phyloP scores from a whole-genome alignment of 352 stramenopile species.

The Globisporangium cylindrosporum region DNA sequence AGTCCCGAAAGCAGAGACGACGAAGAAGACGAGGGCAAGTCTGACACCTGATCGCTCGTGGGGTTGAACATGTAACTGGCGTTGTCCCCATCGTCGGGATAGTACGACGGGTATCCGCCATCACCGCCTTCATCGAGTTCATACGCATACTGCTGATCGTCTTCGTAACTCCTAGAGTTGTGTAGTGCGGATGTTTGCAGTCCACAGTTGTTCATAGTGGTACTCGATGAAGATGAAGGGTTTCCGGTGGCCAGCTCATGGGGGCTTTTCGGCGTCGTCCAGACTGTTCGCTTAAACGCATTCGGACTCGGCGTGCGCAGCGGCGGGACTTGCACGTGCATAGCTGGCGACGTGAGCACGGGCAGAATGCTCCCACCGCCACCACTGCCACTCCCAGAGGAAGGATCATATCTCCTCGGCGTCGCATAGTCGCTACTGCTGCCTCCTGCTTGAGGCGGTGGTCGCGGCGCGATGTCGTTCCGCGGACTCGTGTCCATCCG shows the following conservation, averaged over 20 bases:
- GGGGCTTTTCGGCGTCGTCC: slow-evolving; percentile 39
- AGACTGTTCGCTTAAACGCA: slow-evolving; percentile 39
- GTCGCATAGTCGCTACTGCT: slow-evolving; percentile 10
- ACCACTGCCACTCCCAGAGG: not conserved
- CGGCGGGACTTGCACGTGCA: slow-evolving; percentile 2
- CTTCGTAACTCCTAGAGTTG: slow-evolving; percentile 2
- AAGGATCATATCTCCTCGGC: slow-evolving; percentile 15
- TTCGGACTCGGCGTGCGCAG: slow-evolving; percentile 21
- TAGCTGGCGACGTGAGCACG: slow-evolving; percentile 22
- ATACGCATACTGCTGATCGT: not conserved
- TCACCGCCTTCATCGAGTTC: not conserved
- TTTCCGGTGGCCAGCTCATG: not conserved
- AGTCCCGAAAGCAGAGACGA: not conserved
- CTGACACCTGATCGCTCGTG: not conserved
- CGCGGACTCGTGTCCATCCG: slow-evolving; percentile 26
- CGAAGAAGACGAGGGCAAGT: not conserved
- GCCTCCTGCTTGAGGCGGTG: not conserved
- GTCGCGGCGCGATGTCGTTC: slow-evolving; percentile 21
- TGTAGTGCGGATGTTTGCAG: not conserved
- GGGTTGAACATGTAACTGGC: slow-evolving; percentile 1
- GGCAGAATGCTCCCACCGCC: slow-evolving; percentile 36
- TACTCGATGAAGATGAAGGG: not conserved
- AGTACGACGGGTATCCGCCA: slow-evolving; percentile 2
- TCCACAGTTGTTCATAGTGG: not conserved
- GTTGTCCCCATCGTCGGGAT: not conserved